Conservation (phyloP, 306 rosid species). For the Arachis hypogaea region DNA sequence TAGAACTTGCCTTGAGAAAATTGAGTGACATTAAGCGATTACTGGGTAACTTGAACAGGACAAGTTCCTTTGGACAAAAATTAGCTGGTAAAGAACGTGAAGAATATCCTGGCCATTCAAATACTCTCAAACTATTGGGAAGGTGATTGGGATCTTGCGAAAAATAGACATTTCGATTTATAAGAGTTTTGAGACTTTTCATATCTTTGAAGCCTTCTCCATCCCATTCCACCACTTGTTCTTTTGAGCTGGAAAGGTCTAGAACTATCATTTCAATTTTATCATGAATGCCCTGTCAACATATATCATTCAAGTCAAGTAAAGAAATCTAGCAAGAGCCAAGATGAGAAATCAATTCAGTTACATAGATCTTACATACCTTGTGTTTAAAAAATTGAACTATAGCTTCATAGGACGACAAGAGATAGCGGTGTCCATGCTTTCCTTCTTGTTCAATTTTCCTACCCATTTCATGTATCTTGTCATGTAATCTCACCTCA, state of each 20-base stretch:
- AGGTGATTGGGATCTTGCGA: neutral
- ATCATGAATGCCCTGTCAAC: neutral
- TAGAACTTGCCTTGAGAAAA: neutral
- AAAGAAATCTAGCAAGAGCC: too few relatives aligned
- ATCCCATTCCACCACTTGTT: neutral
- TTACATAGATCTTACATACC: neutral
- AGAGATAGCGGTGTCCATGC: neutral
- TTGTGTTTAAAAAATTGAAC: neutral
- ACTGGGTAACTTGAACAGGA: neutral
- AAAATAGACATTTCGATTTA: neutral
- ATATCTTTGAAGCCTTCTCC: neutral
- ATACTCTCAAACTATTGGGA: neutral
- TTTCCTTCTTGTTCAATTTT: neutral
- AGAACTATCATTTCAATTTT: neutral
- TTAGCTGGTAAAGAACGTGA: neutral
- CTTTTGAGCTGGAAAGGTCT: neutral
- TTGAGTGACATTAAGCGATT: neutral
- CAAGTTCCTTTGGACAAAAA: neutral
- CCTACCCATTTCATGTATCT: constrained; percentile 27
- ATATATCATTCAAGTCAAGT: too few relatives aligned
- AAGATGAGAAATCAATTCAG: too few relatives aligned
- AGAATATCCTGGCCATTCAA: neutral
- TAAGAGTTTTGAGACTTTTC: neutral
- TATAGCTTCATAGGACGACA: constrained; percentile 8
- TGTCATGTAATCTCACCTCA: constrained; percentile 1